Evolutionary conservation across 2,329 filamentous ascomycete genomes (phyloP).

Genomic region (Simplicillium aogashimaense): DNA sequence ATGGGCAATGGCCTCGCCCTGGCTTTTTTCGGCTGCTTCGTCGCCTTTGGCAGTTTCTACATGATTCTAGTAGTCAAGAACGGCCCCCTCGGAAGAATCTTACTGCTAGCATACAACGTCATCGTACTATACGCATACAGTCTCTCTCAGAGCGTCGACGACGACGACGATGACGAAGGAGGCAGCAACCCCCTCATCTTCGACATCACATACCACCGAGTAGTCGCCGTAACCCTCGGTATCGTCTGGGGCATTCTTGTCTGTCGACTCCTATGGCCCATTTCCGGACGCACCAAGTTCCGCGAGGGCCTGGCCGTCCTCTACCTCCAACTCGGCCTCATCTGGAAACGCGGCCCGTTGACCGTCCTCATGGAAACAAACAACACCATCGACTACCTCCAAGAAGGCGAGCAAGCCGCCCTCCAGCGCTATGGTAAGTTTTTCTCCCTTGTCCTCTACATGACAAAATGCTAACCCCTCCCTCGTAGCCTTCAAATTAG

Average conservation of each 20-base stretch:
- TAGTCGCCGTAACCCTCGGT: constrained; percentile 70
- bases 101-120: constrained; percentile 87
- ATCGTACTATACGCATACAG: constrained; percentile 86
- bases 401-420: constrained; percentile 76
- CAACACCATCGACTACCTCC: constrained; percentile 60
- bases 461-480: constrained; percentile 4
- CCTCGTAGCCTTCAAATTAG: constrained; percentile 58
- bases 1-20: constrained; percentile 62
- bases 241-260: constrained; percentile 82
- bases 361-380: constrained; percentile 41
- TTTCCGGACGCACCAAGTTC: constrained; percentile 73
- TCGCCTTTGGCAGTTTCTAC: constrained; percentile 72
- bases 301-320: constrained; percentile 76
- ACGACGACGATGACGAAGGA: constrained; percentile 72
- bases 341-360: constrained; percentile 88
- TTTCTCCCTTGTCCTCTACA: not conserved
- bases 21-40: constrained; percentile 66
- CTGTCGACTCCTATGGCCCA: constrained; percentile 79
- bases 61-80: constrained; percentile 72
- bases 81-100: constrained; percentile 80
- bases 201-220: constrained; percentile 75
- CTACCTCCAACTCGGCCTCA: constrained; percentile 82
- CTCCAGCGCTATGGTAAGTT: constrained; percentile 62
- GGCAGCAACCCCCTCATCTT: constrained; percentile 70
- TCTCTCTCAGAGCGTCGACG: constrained; percentile 62